phyloP scores from a whole-genome alignment of 208 protist genomes.

The Kentomonas sorsogonicus region DNA sequence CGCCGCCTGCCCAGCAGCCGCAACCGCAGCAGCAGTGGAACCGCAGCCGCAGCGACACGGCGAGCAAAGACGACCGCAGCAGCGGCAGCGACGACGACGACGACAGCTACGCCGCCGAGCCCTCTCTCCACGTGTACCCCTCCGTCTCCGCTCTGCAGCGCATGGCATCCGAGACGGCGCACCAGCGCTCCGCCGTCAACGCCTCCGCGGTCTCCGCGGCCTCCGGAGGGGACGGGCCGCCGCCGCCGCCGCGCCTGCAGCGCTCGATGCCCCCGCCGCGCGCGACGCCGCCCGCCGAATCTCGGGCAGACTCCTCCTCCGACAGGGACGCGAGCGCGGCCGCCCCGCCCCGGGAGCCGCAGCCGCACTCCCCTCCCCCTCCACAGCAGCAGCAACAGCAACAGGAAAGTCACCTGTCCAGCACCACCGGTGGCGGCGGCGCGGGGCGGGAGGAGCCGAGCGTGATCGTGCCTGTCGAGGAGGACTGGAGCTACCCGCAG shows the following conservation, averaged over 20 bases:
- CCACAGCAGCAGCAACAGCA: not conserved
- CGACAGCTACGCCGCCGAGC: not conserved
- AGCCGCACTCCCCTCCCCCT: not conserved
- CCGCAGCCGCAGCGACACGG: slow-evolving; percentile 27
- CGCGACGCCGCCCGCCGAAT: slow-evolving; percentile 11
- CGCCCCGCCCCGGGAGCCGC: not conserved
- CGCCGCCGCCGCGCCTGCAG: no score
- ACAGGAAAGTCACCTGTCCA: slow-evolving; percentile 1
- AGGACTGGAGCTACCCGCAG: no score
- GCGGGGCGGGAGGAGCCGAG: no score
- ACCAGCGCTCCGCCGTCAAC: no score
- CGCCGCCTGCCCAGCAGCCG: not conserved
- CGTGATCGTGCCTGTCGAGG: no score
- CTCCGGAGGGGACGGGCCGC: no score
- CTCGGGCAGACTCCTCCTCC: not conserved
- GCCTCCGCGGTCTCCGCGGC: no score
- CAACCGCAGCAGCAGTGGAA: not conserved
- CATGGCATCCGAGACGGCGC: no score
- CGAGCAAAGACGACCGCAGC: not conserved
- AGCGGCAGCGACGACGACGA: not conserved
- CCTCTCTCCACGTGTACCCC: not conserved
- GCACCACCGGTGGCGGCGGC: slow-evolving; percentile 10
- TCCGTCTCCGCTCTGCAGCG: no score
- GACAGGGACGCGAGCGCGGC: not conserved
- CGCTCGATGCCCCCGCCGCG: no score